A percentile compares a stretch with the other conserved stretches of the same genome.
These are phyloP conservation scores for Xylariaceae sp. DNA, from an alignment of 2,329 filamentous ascomycete genomes.

Conservation along the genomic window DNA sequence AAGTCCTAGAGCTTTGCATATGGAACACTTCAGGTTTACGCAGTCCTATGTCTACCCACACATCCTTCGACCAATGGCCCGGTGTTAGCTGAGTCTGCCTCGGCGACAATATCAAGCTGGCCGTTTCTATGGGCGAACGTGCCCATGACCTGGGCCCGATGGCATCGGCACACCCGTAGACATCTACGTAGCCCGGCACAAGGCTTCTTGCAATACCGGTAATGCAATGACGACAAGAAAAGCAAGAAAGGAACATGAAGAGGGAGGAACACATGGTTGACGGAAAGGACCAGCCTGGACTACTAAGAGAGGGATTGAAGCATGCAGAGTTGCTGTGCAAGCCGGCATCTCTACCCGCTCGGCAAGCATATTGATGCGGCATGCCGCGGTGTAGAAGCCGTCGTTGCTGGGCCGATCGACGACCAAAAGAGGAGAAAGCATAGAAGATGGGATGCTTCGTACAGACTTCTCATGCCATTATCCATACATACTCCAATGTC, in stretches of 20 bases:
- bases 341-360: neutral
- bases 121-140: neutral
- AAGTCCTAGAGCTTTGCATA: no score
- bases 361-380: neutral
- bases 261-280: neutral
- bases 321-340: neutral
- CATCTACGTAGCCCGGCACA: neutral
- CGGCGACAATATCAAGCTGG: neutral
- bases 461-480: neutral
- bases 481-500: slow-evolving; percentile 2
- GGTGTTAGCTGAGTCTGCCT: neutral
- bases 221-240: neutral
- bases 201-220: neutral
- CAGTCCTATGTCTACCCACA: neutral
- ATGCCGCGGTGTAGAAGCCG: neutral
- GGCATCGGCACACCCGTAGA: neutral
- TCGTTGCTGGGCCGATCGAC: neutral
- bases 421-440: neutral
- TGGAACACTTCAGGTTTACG: no score
- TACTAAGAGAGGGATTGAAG: no score
- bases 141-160: no score
- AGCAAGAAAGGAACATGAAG: neutral
- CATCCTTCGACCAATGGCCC: neutral
- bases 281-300: no score
- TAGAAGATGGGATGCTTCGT: neutral